A percentile compares a stretch with the other conserved stretches of the same genome.
phyloP scores from a whole-genome alignment of 1,284 basidiomycete genomes.

The Naganishia liquefaciens region DNA sequence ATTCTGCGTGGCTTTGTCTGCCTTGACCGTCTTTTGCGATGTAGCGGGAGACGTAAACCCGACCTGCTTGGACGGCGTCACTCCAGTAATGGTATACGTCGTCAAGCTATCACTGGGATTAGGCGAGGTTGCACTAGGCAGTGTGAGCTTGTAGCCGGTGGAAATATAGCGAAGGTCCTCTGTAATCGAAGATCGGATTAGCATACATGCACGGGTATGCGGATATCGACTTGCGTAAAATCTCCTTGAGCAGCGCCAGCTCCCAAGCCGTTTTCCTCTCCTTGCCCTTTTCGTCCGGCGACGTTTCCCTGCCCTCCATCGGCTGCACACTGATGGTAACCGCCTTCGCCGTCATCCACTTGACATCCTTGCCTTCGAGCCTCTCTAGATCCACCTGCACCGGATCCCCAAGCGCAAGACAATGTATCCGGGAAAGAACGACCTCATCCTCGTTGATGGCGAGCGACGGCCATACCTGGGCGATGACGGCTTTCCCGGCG shows the following conservation, averaged over 20 bases:
- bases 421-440: constrained; percentile 24
- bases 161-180: constrained; percentile 74
- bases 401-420: constrained; percentile 17
- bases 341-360: constrained; percentile 40
- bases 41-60: constrained; percentile 39
- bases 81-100: constrained; percentile 61
- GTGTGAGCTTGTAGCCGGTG: constrained; percentile 62
- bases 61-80: constrained; percentile 56
- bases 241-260: constrained; percentile 54
- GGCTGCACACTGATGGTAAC: constrained; percentile 34
- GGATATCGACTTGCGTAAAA: constrained; percentile 38
- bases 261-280: constrained; percentile 51
- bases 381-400: constrained; percentile 6
- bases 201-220: neutral
- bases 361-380: constrained; percentile 20
- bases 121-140: constrained; percentile 56
- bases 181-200: constrained; percentile 46
- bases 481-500: neutral
- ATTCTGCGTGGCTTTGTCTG: constrained; percentile 61
- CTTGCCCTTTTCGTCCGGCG: constrained; percentile 33
- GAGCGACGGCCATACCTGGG: constrained; percentile 11
- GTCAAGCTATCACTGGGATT: constrained; percentile 56
- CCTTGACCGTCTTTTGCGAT: constrained; percentile 36
- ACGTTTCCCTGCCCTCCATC: constrained; percentile 3
- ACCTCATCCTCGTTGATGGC: neutral